Evolutionary conservation across 78 protist genomes (phyloP).

Genomic region (Dictyostelium discoideum): DNA sequence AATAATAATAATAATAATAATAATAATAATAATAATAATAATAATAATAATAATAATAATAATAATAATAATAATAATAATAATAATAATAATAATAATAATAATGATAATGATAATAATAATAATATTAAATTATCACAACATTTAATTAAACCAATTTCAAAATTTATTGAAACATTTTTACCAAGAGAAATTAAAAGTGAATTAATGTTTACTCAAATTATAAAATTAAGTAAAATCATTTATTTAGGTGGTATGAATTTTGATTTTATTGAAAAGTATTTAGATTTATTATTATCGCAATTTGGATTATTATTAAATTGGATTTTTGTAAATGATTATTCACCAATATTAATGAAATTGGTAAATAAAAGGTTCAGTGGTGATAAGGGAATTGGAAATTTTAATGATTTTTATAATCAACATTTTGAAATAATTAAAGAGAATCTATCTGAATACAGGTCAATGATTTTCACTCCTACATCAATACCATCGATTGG

Average conservation of each 20-base stretch:
- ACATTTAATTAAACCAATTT: not conserved
- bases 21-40: no score
- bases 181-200: not conserved
- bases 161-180: no score
- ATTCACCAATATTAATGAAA: not conserved
- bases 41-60: no score
- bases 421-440: not conserved
- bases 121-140: not conserved
- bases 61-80: no score
- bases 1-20: no score
- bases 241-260: not conserved
- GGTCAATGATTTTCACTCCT: not conserved
- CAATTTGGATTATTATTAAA: no score
- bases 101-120: no score
- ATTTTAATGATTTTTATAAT: not conserved
- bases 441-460: not conserved
- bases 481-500: not conserved
- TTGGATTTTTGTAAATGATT: not conserved
- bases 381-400: not conserved
- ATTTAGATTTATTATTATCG: not conserved
- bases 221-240: not conserved
- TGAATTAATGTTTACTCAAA: not conserved
- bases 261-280: not conserved
- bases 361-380: no score
- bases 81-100: no score